Evolutionary conservation across 2,329 filamentous ascomycete species (phyloP), one percentile per base, ranked within the genome.

Genomic region (Diplodia sapinea): DNA sequence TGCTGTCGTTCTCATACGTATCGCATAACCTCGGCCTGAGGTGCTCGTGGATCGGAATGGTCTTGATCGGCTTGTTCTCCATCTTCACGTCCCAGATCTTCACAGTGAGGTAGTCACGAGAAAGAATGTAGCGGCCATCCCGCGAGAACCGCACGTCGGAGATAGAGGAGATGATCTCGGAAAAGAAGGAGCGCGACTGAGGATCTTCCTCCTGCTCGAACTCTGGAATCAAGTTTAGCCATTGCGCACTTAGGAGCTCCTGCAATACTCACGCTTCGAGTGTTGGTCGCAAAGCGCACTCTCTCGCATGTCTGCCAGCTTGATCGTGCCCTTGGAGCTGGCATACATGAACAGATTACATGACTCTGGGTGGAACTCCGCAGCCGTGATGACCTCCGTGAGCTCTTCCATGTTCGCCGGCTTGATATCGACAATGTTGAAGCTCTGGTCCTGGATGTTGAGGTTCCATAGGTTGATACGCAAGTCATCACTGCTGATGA

Each of bases 271-370:
- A 98, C 95, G 85, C 82, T 99, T 99, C 20, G 93, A 90, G 77
- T 99, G 95, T 76, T 96, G 89, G 77, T 99, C 95, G 77, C 95
- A 99, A 64, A 99, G 84, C 36, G 95, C 95, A 76, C 93, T 96
- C 84, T 97, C 91, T 75, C 95, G 89, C 95, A 99, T 99, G 76
- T 99, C 95, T 57, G 95, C 95, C 74, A 99, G 85, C 83, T 99
- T 99, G 83, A 99, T 98, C 43, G 95, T 98, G 69, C 95, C 95
- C 82, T 99, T 99, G 69, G 94, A 97, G 80, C 94, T 98, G 73
- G 95, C 95, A 79, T 98, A 99, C 94, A 99, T 99, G 83, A 99
- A 98, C 93, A 93, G 97, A 82, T 99, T 98, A 86, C 95, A 99
- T 84, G 94, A 97, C 75, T 90, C 85, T 6, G 95, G 95, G 77